These are phyloP conservation scores for Pholiota adiposa DNA, from an alignment of 1,284 basidiomycete species.

Conservation along the genomic window DNA sequence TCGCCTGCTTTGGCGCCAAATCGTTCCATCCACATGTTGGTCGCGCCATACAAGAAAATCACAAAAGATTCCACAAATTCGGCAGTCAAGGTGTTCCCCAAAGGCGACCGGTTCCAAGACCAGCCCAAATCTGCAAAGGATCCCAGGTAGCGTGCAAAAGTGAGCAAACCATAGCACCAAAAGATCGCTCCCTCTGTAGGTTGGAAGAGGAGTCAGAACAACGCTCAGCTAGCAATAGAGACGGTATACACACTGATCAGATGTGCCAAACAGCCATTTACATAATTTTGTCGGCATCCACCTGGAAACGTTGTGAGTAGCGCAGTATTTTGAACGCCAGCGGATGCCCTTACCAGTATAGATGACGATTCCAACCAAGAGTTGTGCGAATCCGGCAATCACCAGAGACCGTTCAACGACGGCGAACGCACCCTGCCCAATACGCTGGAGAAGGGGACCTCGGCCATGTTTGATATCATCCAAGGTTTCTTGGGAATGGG, in stretches of 20 bases:
- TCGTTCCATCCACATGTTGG: constrained; percentile 97
- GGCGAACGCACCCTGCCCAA: constrained; percentile 51
- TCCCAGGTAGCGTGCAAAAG: constrained; percentile 92
- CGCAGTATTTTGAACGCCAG: background rate
- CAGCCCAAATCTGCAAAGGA: constrained; percentile 89
- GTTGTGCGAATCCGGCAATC: constrained; percentile 68
- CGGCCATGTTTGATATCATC: constrained; percentile 43
- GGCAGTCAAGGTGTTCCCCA: constrained; percentile 61
- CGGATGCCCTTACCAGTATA: constrained; percentile 59
- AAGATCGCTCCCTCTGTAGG: constrained; percentile 83
- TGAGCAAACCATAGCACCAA: constrained; percentile 88
- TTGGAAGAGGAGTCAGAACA: constrained; percentile 1
- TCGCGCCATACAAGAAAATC: constrained; percentile 89
- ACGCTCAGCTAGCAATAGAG: background rate
- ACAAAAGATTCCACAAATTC: constrained; percentile 89
- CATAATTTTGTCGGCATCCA: constrained; percentile 75
- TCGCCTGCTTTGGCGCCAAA: constrained; percentile 83
- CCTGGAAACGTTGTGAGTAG: constrained; percentile 32
- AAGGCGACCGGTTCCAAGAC: constrained; percentile 88
- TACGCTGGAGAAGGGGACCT: constrained; percentile 38
- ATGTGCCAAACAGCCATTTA: constrained; percentile 90
- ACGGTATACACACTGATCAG: constrained; percentile 76
- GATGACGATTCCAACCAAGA: constrained; percentile 72
- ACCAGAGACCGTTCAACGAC: constrained; percentile 67
- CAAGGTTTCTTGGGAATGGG: constrained; percentile 71